These are phyloP conservation scores for Williopsis jadinii DNA, from an alignment of 1,139 yeast genomes.

Conservation along the genomic window DNA sequence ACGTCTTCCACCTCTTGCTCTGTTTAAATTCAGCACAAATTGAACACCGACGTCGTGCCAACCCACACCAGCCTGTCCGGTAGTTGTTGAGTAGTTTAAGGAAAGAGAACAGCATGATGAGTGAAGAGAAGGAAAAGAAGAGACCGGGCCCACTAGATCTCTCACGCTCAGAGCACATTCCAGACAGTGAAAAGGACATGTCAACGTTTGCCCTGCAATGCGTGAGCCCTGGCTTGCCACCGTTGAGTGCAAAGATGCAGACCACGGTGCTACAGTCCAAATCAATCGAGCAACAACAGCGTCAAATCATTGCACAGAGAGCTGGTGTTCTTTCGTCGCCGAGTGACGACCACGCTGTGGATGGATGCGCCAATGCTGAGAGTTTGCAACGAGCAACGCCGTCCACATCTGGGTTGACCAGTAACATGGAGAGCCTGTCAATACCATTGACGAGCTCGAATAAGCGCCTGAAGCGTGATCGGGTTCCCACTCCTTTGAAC, in stretches of 20 bases:
- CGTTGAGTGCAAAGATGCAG: constrained; percentile 40
- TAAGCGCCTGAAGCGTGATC: constrained; percentile 37
- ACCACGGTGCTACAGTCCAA: constrained; percentile 39
- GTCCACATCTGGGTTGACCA: constrained; percentile 14
- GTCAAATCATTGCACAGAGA: constrained; percentile 38
- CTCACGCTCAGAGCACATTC: constrained; percentile 13
- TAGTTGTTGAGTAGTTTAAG: background rate
- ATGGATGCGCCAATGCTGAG: constrained; percentile 1
- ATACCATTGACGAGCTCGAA: constrained; percentile 22
- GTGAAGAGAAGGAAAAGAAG: constrained; percentile 15
- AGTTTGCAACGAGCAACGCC: constrained; percentile 1
- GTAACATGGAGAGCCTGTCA: constrained; percentile 21
- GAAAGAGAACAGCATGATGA: background rate
- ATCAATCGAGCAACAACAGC: constrained; percentile 42
- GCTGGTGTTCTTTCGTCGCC: constrained; percentile 15
- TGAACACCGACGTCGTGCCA: too few relatives aligned
- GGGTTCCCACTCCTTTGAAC: constrained; percentile 40
- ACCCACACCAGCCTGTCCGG: too few relatives aligned
- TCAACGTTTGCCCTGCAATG: constrained; percentile 22
- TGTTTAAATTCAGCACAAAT: too few relatives aligned
- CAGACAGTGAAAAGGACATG: constrained; percentile 15
- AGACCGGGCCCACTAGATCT: constrained; percentile 24
- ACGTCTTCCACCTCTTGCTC: too few relatives aligned
- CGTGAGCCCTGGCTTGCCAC: constrained; percentile 40
- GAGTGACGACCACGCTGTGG: constrained; percentile 1